Conservation (phyloP, 2,329 filamentous ascomycete genomes). For the Aureobasidium musti region DNA sequence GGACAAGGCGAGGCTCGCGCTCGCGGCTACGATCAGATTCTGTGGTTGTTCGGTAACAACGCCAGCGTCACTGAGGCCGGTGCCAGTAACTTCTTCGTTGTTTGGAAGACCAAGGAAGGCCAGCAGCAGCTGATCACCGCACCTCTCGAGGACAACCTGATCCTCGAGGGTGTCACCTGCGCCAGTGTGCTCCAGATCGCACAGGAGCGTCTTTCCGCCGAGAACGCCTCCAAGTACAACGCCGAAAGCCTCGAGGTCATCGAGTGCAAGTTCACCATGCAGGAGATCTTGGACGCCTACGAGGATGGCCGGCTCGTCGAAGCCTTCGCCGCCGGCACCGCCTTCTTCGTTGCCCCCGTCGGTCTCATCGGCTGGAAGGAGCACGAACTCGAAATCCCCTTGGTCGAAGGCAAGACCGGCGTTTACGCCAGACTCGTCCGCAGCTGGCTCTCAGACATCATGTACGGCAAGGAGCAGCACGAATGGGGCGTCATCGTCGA, state of each 20-base stretch:
- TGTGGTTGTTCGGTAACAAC: constrained; percentile 86
- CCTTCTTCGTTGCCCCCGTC: constrained; percentile 57
- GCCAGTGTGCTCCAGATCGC: constrained; percentile 75
- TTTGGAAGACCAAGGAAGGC: constrained; percentile 69
- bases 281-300: constrained; percentile 32
- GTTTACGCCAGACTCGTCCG: constrained; percentile 49
- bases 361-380: constrained; percentile 50
- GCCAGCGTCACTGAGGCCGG: constrained; percentile 85
- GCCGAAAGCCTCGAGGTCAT: constrained; percentile 27
- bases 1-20: constrained; percentile 73
- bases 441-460: constrained; percentile 52
- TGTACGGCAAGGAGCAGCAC: constrained; percentile 52
- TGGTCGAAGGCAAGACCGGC: constrained; percentile 39
- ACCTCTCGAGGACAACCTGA: constrained; percentile 77
- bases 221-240: constrained; percentile 30
- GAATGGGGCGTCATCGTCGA: constrained; percentile 52
- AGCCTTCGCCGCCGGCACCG: constrained; percentile 84
- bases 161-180: constrained; percentile 86
- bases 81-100: constrained; percentile 86
- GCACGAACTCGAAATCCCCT: constrained; percentile 48
- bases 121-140: constrained; percentile 76
- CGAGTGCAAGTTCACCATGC: constrained; percentile 60
- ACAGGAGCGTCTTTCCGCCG: constrained; percentile 57
- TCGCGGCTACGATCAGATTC: constrained; percentile 80
- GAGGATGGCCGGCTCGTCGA: constrained; percentile 60